Percentiles rank a stretch among this genome's conserved stretches.
phyloP scores from a whole-genome alignment of 768 basidiomycete genomes.

The Lactarius vividus region DNA sequence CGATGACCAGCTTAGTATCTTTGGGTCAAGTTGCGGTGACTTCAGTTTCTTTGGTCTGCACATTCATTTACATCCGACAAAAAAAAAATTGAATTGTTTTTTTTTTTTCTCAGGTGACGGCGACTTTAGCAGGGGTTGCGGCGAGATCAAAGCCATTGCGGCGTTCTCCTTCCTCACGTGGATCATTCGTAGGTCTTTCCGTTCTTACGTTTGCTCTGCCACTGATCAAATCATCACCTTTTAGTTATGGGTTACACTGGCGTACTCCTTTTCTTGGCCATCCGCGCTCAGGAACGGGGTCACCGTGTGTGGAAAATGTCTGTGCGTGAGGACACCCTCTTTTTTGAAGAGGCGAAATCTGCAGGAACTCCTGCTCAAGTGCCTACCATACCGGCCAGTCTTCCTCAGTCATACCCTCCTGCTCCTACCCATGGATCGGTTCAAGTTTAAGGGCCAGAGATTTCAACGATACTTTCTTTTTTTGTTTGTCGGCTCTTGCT shows the following conservation, averaged over 20 bases:
- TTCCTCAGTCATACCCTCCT: not conserved
- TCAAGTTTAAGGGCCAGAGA: slow-evolving; percentile 2
- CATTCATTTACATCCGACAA: not conserved
- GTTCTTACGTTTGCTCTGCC: not conserved
- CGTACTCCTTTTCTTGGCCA: slow-evolving; percentile 31
- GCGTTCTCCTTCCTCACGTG: slow-evolving; percentile 41
- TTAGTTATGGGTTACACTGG: slow-evolving; percentile 37
- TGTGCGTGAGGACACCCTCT: slow-evolving; percentile 34
- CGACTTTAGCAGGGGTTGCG: slow-evolving; percentile 27
- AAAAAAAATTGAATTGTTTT: not conserved
- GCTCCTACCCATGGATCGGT: not conserved
- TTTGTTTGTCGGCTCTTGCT: not conserved
- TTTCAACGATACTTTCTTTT: not conserved
- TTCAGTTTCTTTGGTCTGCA: slow-evolving; percentile 8
- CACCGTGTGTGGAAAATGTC: slow-evolving; percentile 35
- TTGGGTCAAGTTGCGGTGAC: slow-evolving; percentile 17
- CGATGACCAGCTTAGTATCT: not conserved
- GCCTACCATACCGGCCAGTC: not conserved
- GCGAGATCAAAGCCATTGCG: slow-evolving; percentile 34
- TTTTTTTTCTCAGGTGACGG: not conserved
- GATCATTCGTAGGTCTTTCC: slow-evolving; percentile 33
- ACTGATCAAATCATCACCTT: slow-evolving; percentile 8
- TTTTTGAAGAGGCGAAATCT: not conserved
- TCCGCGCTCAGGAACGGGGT: slow-evolving; percentile 34
- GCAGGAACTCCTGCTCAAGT: not conserved